Percentiles rank a stretch among this genome's conserved stretches.
Evolutionary conservation across 1,284 basidiomycete genomes (phyloP).

Genomic region (Meripilus lineatus): DNA sequence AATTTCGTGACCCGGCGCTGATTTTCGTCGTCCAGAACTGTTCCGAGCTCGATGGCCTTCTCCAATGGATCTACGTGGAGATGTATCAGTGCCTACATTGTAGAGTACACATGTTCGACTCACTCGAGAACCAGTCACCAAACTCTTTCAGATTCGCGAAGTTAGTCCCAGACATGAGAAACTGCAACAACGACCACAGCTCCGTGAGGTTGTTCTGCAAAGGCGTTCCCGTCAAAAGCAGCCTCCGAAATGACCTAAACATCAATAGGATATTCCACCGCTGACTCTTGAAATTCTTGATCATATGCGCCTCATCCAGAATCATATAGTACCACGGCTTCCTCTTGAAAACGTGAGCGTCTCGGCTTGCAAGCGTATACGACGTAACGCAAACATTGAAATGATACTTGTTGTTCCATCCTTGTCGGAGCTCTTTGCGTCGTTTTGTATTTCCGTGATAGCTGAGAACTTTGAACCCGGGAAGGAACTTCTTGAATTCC

Average conservation of each 20-base stretch:
- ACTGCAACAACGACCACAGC: slow-evolving; percentile 92
- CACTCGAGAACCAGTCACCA: slow-evolving; percentile 95
- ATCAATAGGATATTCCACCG: slow-evolving; percentile 95
- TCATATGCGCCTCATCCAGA: slow-evolving; percentile 96
- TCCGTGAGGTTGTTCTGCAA: slow-evolving; percentile 96
- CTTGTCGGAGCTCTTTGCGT: slow-evolving; percentile 88
- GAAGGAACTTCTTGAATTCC: slow-evolving; percentile 98
- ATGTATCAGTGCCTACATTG: slow-evolving; percentile 3
- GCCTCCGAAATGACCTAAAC: slow-evolving; percentile 85
- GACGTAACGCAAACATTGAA: slow-evolving; percentile 98
- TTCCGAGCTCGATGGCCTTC: slow-evolving; percentile 88
- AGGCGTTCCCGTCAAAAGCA: slow-evolving; percentile 91
- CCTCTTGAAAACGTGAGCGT: slow-evolving; percentile 92
- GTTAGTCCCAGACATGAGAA: slow-evolving; percentile 90
- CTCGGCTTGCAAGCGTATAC: slow-evolving; percentile 89
- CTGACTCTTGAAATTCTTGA: slow-evolving; percentile 97
- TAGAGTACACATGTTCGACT: slow-evolving; percentile 25
- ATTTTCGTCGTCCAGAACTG: slow-evolving; percentile 77
- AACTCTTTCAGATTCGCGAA: slow-evolving; percentile 96
- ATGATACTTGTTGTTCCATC: slow-evolving; percentile 90
- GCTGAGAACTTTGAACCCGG: slow-evolving; percentile 88
- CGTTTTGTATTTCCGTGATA: slow-evolving; percentile 93
- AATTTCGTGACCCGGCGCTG: slow-evolving; percentile 86
- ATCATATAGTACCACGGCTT: slow-evolving; percentile 98
- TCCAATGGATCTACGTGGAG: slow-evolving; percentile 75